Base-by-base conservation (phyloP, 2,329 filamentous ascomycete genomes). In the Pseudogymnoascus pannorum region DNA sequence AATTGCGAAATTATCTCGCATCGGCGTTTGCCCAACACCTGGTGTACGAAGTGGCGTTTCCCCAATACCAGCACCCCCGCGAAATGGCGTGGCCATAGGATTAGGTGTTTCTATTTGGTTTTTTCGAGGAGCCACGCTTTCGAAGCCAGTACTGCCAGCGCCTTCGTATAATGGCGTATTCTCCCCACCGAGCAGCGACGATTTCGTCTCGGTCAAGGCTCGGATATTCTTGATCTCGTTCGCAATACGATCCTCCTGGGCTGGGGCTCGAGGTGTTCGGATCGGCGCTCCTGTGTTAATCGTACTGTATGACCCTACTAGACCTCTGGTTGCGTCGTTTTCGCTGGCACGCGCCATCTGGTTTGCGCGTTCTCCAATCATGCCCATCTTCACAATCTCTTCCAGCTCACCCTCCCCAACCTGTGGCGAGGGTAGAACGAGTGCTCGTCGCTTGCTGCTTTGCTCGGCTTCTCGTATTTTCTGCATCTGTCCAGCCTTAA, bases 311-410 rank as follows among this genome's bases (percentile, higher is more conserved):
- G 92, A 90, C 66, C 91, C 91, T 62, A 97, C 83, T 51, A 99
- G 79, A 4, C 92, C 92, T 66, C 89, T 85, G 0, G 92, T 96
- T 59, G 90, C 86, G 71, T 91, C 86, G 66, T 92, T 95, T 63
- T 96, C 91, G 72, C 89, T 89, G 60, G 86, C 85, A 48, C 84
- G 84, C 4, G 90, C 91, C 72, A 89, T 79, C 65, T 81, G 78
- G 69, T 87, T 92, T 44, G 94, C 94, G 59, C 88, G 87, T 71
- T 97, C 92, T 36, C 93, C 94, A 63, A 92, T 85, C 83, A 96
- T 89, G 48, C 94, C 93, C 92, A 97, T 96, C 79, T 99, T 99
- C 66, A 99, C 91, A 70, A 99, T 97, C 67, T 97, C 92, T 71
- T 99, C 94, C 63, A 99, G 79, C 75, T 99, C 94, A 44, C 86